Conservation (phyloP, 192 early-diverging fungal genomes). For the Helicostylum pulchrum region DNA sequence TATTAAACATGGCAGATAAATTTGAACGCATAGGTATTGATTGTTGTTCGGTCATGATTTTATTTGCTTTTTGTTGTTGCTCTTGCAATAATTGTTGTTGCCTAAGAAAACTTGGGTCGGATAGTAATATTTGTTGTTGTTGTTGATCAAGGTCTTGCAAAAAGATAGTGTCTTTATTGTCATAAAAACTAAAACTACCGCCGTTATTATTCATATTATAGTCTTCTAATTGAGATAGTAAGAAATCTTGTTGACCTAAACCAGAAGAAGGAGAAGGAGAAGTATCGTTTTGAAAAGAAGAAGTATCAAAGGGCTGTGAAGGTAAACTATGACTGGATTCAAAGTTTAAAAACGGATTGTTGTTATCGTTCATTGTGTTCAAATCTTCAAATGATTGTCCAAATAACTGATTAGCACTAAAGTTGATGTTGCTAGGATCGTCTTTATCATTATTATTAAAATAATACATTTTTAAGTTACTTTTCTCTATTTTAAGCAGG, state of each 20-base stretch:
- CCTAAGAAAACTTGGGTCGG: slow-evolving; percentile 21
- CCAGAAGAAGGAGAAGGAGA: slow-evolving; percentile 7
- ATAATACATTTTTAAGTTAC: too few relatives aligned
- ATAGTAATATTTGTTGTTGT: slow-evolving; percentile 24
- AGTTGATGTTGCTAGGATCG: too few relatives aligned
- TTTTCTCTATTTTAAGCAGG: too few relatives aligned
- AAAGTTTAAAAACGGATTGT: neutral
- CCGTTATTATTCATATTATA: neutral
- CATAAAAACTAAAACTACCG: neutral
- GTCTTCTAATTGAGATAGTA: neutral
- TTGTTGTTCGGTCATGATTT: slow-evolving; percentile 17
- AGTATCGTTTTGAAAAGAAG: neutral
- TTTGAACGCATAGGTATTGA: slow-evolving; percentile 9
- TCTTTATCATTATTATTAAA: too few relatives aligned
- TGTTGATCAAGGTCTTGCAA: neutral
- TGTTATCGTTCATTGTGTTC: neutral
- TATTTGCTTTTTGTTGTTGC: slow-evolving; percentile 24
- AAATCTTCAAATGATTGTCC: neutral
- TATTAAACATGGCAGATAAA: slow-evolving; percentile 24
- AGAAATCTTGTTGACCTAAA: neutral
- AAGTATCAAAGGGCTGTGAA: neutral
- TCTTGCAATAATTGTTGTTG: slow-evolving; percentile 31
- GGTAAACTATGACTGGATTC: neutral
- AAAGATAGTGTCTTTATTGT: neutral
- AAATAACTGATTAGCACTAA: neutral